Evolutionary conservation across 2,329 filamentous ascomycete genomes (phyloP), one percentile per base, ranked within the genome.

Genomic region (Penicillium sp.): DNA sequence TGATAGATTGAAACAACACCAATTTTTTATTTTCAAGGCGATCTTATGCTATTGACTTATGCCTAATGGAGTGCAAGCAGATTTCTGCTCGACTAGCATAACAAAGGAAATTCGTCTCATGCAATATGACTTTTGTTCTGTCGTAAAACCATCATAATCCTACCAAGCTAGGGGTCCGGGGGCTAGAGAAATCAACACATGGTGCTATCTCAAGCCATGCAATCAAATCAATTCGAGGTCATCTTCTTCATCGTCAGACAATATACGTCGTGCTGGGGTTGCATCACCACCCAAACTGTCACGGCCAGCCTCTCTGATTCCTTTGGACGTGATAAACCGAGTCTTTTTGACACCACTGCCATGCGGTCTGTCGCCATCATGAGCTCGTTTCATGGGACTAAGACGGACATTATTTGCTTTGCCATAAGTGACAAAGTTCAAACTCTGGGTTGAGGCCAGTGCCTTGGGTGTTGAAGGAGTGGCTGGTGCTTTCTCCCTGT

Each of bases 261-360:
- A 44, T 49, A 55, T 47, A 26, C 59, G 65, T 38, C 71, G 58
- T 12, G 55, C 42, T 1, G 49, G 66, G 49, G 49, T 80, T n/a
- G 69, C 64, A 24, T 68, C 68, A 5, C 76, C 80, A 10, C 88
- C 88, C 2, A 93, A 73, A 71, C 90, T 92, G 72, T 93, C 91
- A 62, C 90, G 82, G 1, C 91, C 91, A 4, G 91, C 90, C 76
- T 92, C 90, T 58, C 88, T 85, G 64, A 93, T 93, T 0, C 91
- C 91, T 74, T 89, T 91, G 45, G 88, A 87, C 28, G 91, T 92
- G 44, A 93, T 85, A 72, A 93, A 93, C n/a, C 90, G 83, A 56
- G 90, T 93, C 82, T 91, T 92, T 78, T 92, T 72, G 72, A 83
- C 66, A 63, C 74, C 75, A 62, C 73, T 73, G 28, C 70, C 71